A percentile compares a stretch with the other conserved stretches of the same genome.
Conservation (phyloP, 768 basidiomycete species). For the Gyrodon lividus region DNA sequence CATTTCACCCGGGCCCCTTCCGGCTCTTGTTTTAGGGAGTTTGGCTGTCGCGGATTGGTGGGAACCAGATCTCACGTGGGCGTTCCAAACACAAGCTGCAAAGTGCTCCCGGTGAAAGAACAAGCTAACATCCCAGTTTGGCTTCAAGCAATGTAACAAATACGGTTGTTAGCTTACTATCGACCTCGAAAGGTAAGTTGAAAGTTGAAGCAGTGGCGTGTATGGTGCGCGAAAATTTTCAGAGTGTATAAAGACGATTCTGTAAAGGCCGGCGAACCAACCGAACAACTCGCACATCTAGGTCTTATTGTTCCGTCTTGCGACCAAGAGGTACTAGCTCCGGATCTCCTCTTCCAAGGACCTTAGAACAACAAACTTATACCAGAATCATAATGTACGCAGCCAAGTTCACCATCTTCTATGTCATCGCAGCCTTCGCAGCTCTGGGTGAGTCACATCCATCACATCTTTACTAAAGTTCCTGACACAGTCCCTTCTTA, state of each 20-base stretch:
- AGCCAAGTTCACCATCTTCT: slow-evolving; percentile 27
- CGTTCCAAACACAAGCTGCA: slow-evolving; percentile 7
- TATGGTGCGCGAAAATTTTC: background rate
- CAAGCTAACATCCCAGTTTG: slow-evolving; percentile 30
- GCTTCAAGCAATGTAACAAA: slow-evolving; percentile 24
- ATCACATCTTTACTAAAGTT: background rate
- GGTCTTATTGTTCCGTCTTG: slow-evolving; percentile 28
- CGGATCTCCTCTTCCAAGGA: background rate
- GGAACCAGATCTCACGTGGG: background rate
- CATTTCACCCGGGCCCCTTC: background rate
- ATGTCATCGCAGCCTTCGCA: slow-evolving; percentile 27
- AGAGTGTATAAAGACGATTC: slow-evolving; percentile 26
- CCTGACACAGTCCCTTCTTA: slow-evolving; percentile 11
- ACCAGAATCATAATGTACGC: slow-evolving; percentile 27
- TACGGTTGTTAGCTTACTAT: slow-evolving; percentile 15
- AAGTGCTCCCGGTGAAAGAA: slow-evolving; percentile 19
- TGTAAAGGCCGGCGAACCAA: slow-evolving; percentile 9
- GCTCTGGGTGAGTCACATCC: slow-evolving; percentile 21
- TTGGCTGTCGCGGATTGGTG: background rate
- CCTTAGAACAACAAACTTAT: slow-evolving; percentile 28
- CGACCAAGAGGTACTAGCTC: background rate
- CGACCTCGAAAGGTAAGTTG: slow-evolving; percentile 27
- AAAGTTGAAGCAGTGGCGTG: slow-evolving; percentile 16
- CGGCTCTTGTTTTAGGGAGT: too few relatives aligned
- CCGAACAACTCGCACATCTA: slow-evolving; percentile 14